Base-by-base conservation (phyloP, 148 eudicot species). In the Linanthus parryae region DNA sequence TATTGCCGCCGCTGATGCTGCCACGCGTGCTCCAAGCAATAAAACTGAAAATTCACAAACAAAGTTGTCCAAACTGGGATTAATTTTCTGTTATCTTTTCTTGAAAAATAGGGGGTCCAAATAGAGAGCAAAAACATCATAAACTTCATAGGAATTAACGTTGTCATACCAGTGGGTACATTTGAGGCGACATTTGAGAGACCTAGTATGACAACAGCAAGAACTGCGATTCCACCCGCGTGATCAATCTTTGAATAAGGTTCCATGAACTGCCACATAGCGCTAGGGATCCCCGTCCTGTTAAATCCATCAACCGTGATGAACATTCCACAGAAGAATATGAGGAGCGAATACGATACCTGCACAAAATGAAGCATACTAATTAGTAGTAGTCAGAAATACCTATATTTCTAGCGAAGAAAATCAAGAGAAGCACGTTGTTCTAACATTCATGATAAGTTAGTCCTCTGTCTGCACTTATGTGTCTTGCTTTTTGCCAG, bases 261-360 rank as follows among this genome's bases (percentile, higher is more conserved):
- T 62, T 85, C 91, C 97, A 89, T 71, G 13, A 78, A 34, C 0
- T 82, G 85, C 97, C 97, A 89, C 29, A 89, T 14, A 15, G 70
- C 48, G 56, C 85, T 68, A 3, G 97, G 97, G 41, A 90, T 78
- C 50, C 95, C 95, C 1, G 97, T 90, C 65, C 52, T 77, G 70
- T 90, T 85, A 54, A 90, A 85, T 27, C 97, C 97, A 7, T 82
- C 88, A 13, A 90, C 91, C 15, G 97, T 90, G 27, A 90, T 85
- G 48, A 90, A 90, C 97, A 89, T 85, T 39, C 95, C 97, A 19
- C 97, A 85, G 59, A 85, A 90, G 77, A 89, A 89, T 63, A 89
- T 66, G 69, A 89, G 51, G 12, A 89, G 77, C 35, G 95, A 85
- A 64, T 85, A 89, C 0, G 97, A 89, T 18, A 89, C 95, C 97